Percentiles rank a stretch among this genome's conserved stretches.
Conservation (phyloP, 2,329 filamentous ascomycete species). For the Dactylellina leptospora region DNA sequence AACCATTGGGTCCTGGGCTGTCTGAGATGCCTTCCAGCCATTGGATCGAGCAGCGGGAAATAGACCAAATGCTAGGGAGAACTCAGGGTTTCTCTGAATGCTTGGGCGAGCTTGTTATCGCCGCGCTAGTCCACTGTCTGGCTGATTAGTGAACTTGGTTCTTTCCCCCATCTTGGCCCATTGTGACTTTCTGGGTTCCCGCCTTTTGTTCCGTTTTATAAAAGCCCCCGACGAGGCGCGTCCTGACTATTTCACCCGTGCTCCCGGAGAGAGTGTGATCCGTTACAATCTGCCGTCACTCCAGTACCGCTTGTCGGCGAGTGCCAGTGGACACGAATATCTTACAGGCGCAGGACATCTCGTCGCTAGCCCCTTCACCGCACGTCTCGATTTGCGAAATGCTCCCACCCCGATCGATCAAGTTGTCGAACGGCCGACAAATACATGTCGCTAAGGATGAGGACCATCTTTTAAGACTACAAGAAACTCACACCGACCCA, state of each 20-base stretch:
- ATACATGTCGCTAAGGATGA: conserved; percentile 41
- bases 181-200: background rate
- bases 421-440: conserved; percentile 22
- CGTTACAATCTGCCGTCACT: too few species aligned
- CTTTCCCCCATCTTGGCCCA: conserved; percentile 4
- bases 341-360: background rate
- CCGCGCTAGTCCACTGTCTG: background rate
- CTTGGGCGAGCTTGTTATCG: conserved; percentile 8
- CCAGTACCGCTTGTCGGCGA: too few species aligned
- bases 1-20: conserved; percentile 10
- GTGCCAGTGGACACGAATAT: background rate
- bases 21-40: conserved; percentile 17
- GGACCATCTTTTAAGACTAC: conserved; percentile 28
- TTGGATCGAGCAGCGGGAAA: conserved; percentile 16
- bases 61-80: background rate
- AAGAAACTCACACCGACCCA: conserved; percentile 23
- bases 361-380: background rate
- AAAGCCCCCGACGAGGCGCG: conserved; percentile 15
- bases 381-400: background rate
- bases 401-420: conserved; percentile 20
- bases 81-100: conserved; percentile 2
- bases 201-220: conserved; percentile 6
- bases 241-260: too few species aligned
- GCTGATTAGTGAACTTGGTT: conserved; percentile 36
- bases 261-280: too few species aligned